Conservation (phyloP, 1,284 basidiomycete genomes). For the Rhizoctonia solani region DNA sequence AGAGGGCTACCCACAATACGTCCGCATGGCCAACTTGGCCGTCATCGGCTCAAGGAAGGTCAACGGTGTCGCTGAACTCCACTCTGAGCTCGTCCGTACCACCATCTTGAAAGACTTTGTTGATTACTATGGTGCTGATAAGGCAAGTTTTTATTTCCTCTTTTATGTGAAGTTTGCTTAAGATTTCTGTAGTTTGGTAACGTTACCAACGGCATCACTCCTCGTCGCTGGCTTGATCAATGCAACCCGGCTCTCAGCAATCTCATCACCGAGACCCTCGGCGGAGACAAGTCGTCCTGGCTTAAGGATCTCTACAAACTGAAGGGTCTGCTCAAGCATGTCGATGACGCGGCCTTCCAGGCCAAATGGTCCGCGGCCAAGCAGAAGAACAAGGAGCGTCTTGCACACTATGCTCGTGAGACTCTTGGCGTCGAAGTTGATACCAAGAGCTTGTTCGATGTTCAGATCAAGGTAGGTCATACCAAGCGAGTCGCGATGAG, state of each 20-base stretch:
- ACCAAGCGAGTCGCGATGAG: neutral
- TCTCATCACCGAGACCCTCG: conserved; percentile 81
- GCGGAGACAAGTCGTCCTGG: conserved; percentile 74
- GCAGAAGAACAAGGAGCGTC: conserved; percentile 81
- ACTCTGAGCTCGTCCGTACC: conserved; percentile 50
- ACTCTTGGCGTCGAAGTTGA: conserved; percentile 74
- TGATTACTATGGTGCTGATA: conserved; percentile 66
- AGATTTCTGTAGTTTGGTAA: conserved; percentile 62
- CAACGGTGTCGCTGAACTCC: conserved; percentile 93
- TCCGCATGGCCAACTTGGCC: conserved; percentile 87
- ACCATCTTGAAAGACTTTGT: conserved; percentile 93
- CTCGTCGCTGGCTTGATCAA: conserved; percentile 87
- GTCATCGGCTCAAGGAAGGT: conserved; percentile 74
- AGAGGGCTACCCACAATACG: conserved; percentile 83
- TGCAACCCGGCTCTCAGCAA: conserved; percentile 85
- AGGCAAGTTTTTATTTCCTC: conserved; percentile 51
- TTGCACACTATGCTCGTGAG: conserved; percentile 75
- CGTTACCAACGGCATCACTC: conserved; percentile 85
- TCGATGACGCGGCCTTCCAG: conserved; percentile 74
- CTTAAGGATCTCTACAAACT: conserved; percentile 77
- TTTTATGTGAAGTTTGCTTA: neutral
- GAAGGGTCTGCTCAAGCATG: conserved; percentile 65
- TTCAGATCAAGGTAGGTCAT: conserved; percentile 79
- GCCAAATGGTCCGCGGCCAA: conserved; percentile 82
- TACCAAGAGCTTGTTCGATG: conserved; percentile 80